These are phyloP conservation scores for Nicotiana tabacum DNA, from an alignment of 257 asterid species.

Conservation along the genomic window DNA sequence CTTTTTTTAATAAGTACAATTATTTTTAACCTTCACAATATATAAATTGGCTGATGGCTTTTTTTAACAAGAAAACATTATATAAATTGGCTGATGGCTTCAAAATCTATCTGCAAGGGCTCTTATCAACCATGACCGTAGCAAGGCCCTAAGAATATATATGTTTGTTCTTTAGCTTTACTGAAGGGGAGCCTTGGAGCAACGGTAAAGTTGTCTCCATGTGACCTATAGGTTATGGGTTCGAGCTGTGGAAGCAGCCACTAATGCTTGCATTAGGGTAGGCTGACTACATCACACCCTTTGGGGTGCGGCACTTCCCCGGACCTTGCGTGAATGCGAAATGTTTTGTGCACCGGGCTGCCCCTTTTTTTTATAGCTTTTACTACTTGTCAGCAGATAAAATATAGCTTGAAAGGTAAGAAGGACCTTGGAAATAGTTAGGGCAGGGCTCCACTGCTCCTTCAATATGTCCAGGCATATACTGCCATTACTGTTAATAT, in stretches of 20 bases:
- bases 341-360: too few relatives aligned
- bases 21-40: not conserved
- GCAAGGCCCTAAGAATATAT: not conserved
- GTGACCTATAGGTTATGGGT: too few relatives aligned
- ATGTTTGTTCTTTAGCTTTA: not conserved
- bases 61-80: not conserved
- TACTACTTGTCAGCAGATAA: not conserved
- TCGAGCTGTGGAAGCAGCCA: too few relatives aligned
- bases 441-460: constrained; percentile 89
- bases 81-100: not conserved
- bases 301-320: too few relatives aligned
- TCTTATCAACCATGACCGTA: not conserved
- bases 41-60: not conserved
- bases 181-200: too few relatives aligned
- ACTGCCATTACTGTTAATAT: constrained; percentile 73
- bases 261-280: too few relatives aligned
- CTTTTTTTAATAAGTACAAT: not conserved
- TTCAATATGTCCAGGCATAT: constrained; percentile 78
- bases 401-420: not conserved
- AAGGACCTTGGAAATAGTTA: constrained; percentile 65
- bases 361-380: not conserved
- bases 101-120: not conserved
- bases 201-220: too few relatives aligned
- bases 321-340: too few relatives aligned
- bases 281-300: too few relatives aligned